Base-by-base conservation (phyloP, 1,284 basidiomycete species). In the Microbotryum saponariae region DNA sequence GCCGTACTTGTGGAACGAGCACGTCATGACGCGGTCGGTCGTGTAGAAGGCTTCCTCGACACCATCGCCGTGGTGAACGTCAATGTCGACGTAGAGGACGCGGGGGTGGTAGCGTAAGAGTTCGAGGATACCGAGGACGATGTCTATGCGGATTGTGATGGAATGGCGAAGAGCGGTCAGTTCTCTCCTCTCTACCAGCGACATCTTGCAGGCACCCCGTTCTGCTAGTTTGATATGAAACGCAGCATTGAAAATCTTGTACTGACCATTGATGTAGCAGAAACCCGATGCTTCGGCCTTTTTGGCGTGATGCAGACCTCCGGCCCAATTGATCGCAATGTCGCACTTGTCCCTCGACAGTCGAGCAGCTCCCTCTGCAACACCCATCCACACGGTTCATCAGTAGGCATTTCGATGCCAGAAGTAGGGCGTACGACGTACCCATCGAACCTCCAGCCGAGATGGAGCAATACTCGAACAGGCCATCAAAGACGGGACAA, bases 41-140 rank as follows among this genome's bases (percentile, higher is more conserved):
- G 93, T 96, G 76, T 97, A 98, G 76, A 99, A 99, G 0, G 96
- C 96, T 76, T 98, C 96, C 75, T 99, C 96, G 9, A 99, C 96
- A 50, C 96, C 96, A 76, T 99, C 96, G 20, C 96, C 96, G 70
- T 99, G 96, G 75, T 99, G 96, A 0, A 97, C 91, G 73, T 99
- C 96, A 65, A 98, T 96, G 74, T 99, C 96, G 71, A 99, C 92
- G 77, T 99, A 99, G 31, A 99, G 80, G 6, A 99, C 96, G 45
- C 96, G 83, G 23, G 85, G 84, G 73, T 98, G 93, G 75, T 97
- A 97, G 86, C 91, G 81, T 52, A 97, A 79, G 12, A 99, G 81
- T 74, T 99, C 96, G 33, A 99, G 81, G 64, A 98, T 96, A 7
- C 94, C 96, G 16, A 99, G 82, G 2, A 99, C 96, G 68, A 98